Base-by-base conservation (phyloP, 306 rosid genomes). In the Cicer cuneatum region DNA sequence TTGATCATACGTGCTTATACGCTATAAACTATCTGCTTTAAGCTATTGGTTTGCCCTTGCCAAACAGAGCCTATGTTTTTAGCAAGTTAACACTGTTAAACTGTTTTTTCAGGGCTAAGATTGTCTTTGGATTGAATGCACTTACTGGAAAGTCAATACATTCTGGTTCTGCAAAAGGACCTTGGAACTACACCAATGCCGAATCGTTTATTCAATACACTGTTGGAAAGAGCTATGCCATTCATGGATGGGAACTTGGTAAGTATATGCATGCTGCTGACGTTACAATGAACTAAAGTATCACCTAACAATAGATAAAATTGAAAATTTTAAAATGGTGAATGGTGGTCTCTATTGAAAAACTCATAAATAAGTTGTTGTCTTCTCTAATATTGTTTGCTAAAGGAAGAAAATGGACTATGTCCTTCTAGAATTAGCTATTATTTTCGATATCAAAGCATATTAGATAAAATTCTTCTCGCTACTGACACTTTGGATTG, bases 231-330 rank as follows among this genome's bases (percentile, higher is more conserved):
- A 87, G 84, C 64, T 86, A 86, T 80, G 68, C 61, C 21, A 87
- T 94, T 78, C 75, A 84, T 82, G 97, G 93, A 76, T 94, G 99
- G 99, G 99, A 94, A 87, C 87, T 94, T 8, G 99, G 99, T 94
- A 84, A 76, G 86, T 79, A 18, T 14, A 13, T 48, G 14, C 40
- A 24, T 80, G 42, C 57, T 69, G 41, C 45, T 39, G 60, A 70
- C 64, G 21, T 21, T 40, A 8, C 42, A 43, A 21, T 8, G 59
- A 54, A 16, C 18, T 59, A 35, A 14, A 24, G 29, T 49, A 40
- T 12, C 70, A 6, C 57, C 11, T 18, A 45, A 58, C 58, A 43
- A 24, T 29, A 29, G 68, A 49, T 33, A 18, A 49, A 49, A n/a
- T 29, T 29, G 33, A 6, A 7, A 40, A 40, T 19, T 19, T 38